Base-by-base conservation (phyloP, 495 filamentous ascomycete genomes). In the Tuber microsphaerosporum region DNA sequence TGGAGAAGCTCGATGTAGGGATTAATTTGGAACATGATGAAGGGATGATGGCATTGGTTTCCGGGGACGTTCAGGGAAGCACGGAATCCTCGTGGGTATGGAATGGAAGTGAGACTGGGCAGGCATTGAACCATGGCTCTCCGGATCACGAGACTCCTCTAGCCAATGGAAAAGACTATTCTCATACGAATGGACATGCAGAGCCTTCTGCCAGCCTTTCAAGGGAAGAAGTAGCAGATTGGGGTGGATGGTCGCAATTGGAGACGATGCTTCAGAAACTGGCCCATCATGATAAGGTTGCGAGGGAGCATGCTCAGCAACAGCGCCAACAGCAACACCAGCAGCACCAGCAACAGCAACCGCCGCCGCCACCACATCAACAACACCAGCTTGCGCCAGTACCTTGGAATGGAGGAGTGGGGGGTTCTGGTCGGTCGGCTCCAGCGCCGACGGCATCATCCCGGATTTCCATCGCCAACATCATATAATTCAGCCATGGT, bases 21-120 rank as follows among this genome's bases (percentile, higher is more conserved):
- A 81, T 87, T 3, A 83, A 88, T 22, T 82, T 93, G 4, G 86
- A 93, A n/a, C 84, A 87, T 31, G 95, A 99, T 82, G 95, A 97
- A 78, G 95, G 97, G 83, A 89, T 99, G 83, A 85, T 98, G 46
- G 92, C 90, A 2, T 97, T 97, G 82, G 90, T 92, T 2, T 94
- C 92, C 37, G 93, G 91, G 0, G 95, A 99, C 83, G 88, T 97
- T 84, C 95, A 98, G 83, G 92, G 91, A n/a, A 88, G 88, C 61
- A 86, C 86, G 9, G 92, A 95, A 37, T 90, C 89, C 39, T 89
- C 89, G 42, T 98, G 94, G 94, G 88, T 94, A 22, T 99, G 95
- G 95, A 85, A 89, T 65, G 92, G 89, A 41, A 88, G 87, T 75
- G 93, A 89, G 82, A 87, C 81, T 75, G 88, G 85, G 44, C 83